These are phyloP conservation scores for Caryopteris hybrid DNA, from an alignment of 305 asterid genomes.

Conservation along the genomic window DNA sequence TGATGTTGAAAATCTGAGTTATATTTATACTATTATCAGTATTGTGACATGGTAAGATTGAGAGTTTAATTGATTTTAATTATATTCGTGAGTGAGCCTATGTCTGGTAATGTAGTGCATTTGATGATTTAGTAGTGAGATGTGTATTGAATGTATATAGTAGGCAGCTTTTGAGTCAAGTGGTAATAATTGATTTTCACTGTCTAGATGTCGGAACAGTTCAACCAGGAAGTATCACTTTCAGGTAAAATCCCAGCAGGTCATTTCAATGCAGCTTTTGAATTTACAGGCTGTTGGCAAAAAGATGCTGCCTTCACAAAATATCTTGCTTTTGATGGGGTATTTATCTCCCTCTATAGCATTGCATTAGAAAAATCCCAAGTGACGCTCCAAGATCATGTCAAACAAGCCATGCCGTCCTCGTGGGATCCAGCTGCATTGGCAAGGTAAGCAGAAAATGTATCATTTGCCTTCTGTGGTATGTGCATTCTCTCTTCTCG, in stretches of 20 bases:
- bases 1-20: not conserved
- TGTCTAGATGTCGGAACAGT: constrained; percentile 81
- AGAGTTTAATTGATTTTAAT: not conserved
- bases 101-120: not conserved
- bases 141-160: too few species aligned
- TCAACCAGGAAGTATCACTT: constrained; percentile 80
- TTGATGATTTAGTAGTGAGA: too few species aligned
- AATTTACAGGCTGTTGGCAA: constrained; percentile 75
- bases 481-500: not conserved
- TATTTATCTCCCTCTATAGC: constrained; percentile 62
- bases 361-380: constrained; percentile 76
- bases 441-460: constrained; percentile 45
- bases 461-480: not conserved
- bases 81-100: not conserved
- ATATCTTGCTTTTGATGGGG: constrained; percentile 77
- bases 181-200: constrained; percentile 13
- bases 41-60: not conserved
- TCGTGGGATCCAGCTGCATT: constrained; percentile 86
- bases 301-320: constrained; percentile 83
- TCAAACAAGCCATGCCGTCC: constrained; percentile 74
- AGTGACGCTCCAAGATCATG: constrained; percentile 52
- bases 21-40: not conserved
- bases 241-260: constrained; percentile 78
- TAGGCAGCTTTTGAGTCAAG: not conserved
- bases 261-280: constrained; percentile 81